Base-by-base conservation (phyloP, 768 basidiomycete species). In the Candolleomyces efflorescens region DNA sequence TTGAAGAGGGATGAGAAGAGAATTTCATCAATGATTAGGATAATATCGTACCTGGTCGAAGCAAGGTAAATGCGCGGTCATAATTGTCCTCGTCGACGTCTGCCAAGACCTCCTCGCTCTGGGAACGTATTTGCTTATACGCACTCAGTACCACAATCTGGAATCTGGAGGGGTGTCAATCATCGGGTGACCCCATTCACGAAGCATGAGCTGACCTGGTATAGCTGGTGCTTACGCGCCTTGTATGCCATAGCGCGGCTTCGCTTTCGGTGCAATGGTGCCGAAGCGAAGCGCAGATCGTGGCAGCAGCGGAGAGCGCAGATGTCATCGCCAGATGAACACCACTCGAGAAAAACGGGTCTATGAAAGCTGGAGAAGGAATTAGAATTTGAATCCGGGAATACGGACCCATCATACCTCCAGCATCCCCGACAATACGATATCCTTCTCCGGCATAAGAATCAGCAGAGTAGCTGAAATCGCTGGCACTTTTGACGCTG, bases 61-160 rank as follows among this genome's bases (percentile, higher is more conserved):
- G 73, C 67, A 79, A 81, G 17, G 79, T 69, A 66, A 88, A 87
- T 24, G 86, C 86, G 46, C 82, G 77, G 67, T 89, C 86, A 63
- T 84, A 89, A 63, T 84, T 87, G 64, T 85, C 82, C 64, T 87
- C 85, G 57, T 84, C 77, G 24, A 89, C 77, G 59, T 89, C 86
- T 1, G 75, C 80, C 37, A 89, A 74, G 26, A 87, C 76, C 60
- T 80, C 77, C 10, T 69, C 71, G 38, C 73, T 74, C 64, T 87
- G 85, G 3, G 84, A 77, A 18, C 82, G 81, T 54, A 89, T 86
- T 62, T 87, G 86, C 68, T 86, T 87, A 68, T 87, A 87, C 61
- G 85, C 85, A 61, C 85, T 86, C n/a, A 87, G 71, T 23, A 86
- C 85, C 20, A 87, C 85, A 12, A 89, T 77, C 63, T 86, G 81